Percentiles rank a stretch among this genome's conserved stretches.
These are phyloP conservation scores for Zygosaccharomyces siamensis DNA, from an alignment of 805 yeast genomes.

Conservation along the genomic window DNA sequence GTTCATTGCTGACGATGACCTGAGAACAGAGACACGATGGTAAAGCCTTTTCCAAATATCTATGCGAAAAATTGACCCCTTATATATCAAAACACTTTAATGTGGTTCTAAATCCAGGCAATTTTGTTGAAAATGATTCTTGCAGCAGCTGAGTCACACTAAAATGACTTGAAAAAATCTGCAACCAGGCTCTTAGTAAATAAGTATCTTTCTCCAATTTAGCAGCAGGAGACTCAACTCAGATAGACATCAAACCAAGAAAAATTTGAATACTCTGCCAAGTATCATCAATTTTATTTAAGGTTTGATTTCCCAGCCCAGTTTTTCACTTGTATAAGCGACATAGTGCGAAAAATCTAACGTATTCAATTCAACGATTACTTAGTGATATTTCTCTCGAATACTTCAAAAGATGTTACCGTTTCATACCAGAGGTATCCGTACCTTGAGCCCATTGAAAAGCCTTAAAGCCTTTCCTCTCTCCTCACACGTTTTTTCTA, in stretches of 20 bases:
- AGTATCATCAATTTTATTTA: background rate
- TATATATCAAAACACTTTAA: conserved; percentile 1
- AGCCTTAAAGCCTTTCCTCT: background rate
- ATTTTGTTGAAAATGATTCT: background rate
- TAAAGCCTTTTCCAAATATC: background rate
- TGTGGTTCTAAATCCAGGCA: background rate
- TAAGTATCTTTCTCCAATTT: no score
- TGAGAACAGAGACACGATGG: background rate
- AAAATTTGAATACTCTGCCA: background rate
- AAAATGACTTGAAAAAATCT: background rate
- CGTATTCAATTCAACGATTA: background rate
- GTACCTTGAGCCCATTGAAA: conserved; percentile 7
- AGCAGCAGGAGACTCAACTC: background rate
- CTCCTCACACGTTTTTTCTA: background rate
- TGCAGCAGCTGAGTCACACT: conserved; percentile 1
- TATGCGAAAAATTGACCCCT: background rate
- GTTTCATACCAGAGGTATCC: conserved; percentile 1
- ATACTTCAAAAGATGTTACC: conserved; percentile 1
- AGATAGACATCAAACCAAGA: background rate
- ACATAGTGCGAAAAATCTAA: background rate
- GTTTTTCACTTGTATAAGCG: background rate
- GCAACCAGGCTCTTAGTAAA: background rate
- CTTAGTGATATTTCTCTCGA: background rate
- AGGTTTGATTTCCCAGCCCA: background rate
- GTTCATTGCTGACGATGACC: conserved; percentile 44